Conservation (phyloP, 2,329 filamentous ascomycete genomes). For the Blumeria hordei region DNA sequence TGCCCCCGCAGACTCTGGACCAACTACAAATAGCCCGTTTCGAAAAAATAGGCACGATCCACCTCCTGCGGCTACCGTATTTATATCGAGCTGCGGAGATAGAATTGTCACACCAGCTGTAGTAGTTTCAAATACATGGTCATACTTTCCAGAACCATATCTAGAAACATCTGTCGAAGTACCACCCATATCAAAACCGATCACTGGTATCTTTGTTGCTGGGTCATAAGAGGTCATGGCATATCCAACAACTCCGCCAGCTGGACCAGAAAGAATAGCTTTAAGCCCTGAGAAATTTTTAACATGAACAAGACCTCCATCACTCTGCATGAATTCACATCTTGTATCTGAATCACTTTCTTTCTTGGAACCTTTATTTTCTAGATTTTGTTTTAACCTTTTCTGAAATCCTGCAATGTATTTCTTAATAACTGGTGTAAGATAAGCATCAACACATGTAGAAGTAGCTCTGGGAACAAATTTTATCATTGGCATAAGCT, state of each 20-base stretch:
- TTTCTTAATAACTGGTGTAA: constrained; percentile 45
- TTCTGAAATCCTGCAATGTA: constrained; percentile 55
- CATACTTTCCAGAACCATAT: constrained; percentile 65
- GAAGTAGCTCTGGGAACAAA: constrained; percentile 34
- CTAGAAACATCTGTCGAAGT: constrained; percentile 81
- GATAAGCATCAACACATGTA: constrained; percentile 50
- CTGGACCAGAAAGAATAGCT: constrained; percentile 71
- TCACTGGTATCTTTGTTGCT: constrained; percentile 59
- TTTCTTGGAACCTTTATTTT: constrained; percentile 46
- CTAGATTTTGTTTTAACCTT: constrained; percentile 61
- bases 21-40: constrained; percentile 76
- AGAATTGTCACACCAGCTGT: constrained; percentile 89
- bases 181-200: constrained; percentile 91
- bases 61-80: constrained; percentile 79
- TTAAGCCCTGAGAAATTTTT: constrained; percentile 64
- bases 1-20: constrained; percentile 69
- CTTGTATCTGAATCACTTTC: constrained; percentile 42
- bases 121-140: constrained; percentile 85
- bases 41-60: constrained; percentile 67
- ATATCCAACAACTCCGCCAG: constrained; percentile 84
- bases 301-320: constrained; percentile 39
- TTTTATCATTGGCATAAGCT: too few species aligned
- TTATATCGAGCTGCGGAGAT: constrained; percentile 79
- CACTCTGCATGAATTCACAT: constrained; percentile 86
- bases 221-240: constrained; percentile 77